Evolutionary conservation across 2,329 filamentous ascomycete species (phyloP).

Genomic region (Epichloe gansuensis): DNA sequence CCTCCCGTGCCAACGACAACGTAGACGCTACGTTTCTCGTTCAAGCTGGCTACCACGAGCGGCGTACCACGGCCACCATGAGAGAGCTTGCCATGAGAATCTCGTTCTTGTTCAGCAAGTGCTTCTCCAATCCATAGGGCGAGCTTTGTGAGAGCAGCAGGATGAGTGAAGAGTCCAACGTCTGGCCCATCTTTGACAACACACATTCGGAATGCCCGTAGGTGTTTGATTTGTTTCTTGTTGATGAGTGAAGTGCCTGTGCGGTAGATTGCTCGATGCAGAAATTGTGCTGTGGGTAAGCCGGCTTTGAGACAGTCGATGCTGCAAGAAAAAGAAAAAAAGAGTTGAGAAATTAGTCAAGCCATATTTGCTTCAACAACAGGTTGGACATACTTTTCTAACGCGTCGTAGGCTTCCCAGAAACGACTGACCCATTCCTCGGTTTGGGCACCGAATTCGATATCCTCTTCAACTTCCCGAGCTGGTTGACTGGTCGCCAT

Average conservation of each 20-base stretch:
- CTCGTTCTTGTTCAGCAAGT: constrained; percentile 76
- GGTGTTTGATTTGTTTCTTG: constrained; percentile 86
- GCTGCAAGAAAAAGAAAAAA: constrained; percentile 25
- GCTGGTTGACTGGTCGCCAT: constrained; percentile 18
- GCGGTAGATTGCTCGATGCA: constrained; percentile 85
- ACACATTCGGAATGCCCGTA: constrained; percentile 87
- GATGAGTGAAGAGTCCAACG: constrained; percentile 81
- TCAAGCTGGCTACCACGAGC: constrained; percentile 78
- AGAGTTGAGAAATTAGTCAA: neutral
- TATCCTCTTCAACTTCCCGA: constrained; percentile 34
- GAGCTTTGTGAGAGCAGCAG: constrained; percentile 83
- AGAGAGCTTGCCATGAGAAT: constrained; percentile 55
- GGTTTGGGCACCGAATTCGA: constrained; percentile 37
- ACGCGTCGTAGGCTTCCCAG: constrained; percentile 61
- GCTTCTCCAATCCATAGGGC: constrained; percentile 92
- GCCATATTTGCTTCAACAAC: too few relatives aligned
- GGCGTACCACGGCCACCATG: constrained; percentile 65
- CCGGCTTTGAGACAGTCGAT: constrained; percentile 66
- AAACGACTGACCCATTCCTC: constrained; percentile 57
- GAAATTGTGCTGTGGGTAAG: constrained; percentile 72
- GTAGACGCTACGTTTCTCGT: constrained; percentile 79
- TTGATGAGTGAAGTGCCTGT: constrained; percentile 85
- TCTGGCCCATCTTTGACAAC: constrained; percentile 94
- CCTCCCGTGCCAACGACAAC: constrained; percentile 88
- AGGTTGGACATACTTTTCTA: constrained; percentile 46